Evolutionary conservation across 2,329 filamentous ascomycete species (phyloP), one percentile per base, ranked within the genome.

Genomic region (Fusarium sororula): DNA sequence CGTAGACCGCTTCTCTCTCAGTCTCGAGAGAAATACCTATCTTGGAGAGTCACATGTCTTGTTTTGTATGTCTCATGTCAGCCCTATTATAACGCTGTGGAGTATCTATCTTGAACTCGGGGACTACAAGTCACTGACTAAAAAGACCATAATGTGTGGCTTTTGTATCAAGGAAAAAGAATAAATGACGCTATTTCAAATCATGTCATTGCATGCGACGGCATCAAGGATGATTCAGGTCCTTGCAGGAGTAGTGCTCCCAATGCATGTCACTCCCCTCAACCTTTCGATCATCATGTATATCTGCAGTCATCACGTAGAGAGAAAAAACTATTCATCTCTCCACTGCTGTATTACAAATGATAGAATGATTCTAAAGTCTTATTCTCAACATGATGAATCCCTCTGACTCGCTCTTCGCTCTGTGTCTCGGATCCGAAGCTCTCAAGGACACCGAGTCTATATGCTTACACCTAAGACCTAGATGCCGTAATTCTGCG

Each of bases 261-360:
- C 53, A 56, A 58, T 63, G 70, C 68, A 73, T 63, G 70, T 35
- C 51, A 71, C 66, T 69, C 37, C 26, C 39, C 28, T 22, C n/a
- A 62, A 47, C 37, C 51, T 69, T 37, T 48, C 26, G 9, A 32
- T 50, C 35, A 44, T 37, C 35, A 38, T 51, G 35, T 47, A 38
- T 17, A 18, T 54, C 64, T 73, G 70, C 70, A 38, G 70, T 68
- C 70, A 74, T 73, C 70, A 67, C 54, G 35, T 66, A 58, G 45
- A 66, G 39, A 39, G 12, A 38, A 26, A 32, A n/a, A 54, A 30
- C 17, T 4, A 48, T 26, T 66, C 14, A 1, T 54, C 30, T 54
- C 30, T 28, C 6, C 10, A 35, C 12, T 22, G 11, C 20, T 39
- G 14, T 12, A 56, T 45, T 53, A 24, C 11, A 37, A 24, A 42